Base-by-base conservation (phyloP, 2,329 filamentous ascomycete species). In the Fusarium graminum region DNA sequence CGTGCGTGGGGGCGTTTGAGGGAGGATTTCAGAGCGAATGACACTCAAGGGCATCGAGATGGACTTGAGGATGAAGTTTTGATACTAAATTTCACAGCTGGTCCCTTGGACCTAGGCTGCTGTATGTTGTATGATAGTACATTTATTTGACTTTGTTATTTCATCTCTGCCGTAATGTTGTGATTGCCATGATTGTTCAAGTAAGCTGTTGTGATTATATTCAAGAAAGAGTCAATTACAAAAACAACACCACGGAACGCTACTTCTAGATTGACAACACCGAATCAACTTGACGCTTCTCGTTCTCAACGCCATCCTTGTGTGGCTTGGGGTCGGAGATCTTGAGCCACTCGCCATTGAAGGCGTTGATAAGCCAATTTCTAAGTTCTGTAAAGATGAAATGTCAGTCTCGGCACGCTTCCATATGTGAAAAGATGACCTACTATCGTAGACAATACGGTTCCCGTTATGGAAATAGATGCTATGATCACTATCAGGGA, bases 401-500 rank as follows among this genome's bases (percentile, higher is more conserved):
- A 8, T 10, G 45, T 67, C 19, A 71, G 63, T 26, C 9, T 12
- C 9, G 4, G 10, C 47, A n/a, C 17, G 9, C 16, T 6, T 0
- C 39, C 17, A n/a, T 10, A 7, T 7, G 13, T 3, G 14, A 13
- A 7, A 30, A 10, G 7, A 1, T 1, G 38, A 88, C 93, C 85
- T 81, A 96, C 93, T 96, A 70, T 97, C 91, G 75, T 95, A 98
- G 8, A 99, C 94, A 71, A 98, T 92, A 56, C 82, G 83, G 75
- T 97, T 94, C 28, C 92, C 96, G 75, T 94, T 94, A 76, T 99
- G 94, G 76, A 98, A 99, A 75, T 88, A 93, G 63, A 99, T 99
- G 63, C 91, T 88, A 78, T 99, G 95, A 79, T 99, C 93, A 52
- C 92, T 96, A 77, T 99, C 95, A 0, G 95, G 95, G 79, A 97